Evolutionary conservation across 208 protist species (phyloP), one percentile per base, ranked within the genome.

Genomic region (Porcisia hertigi): DNA sequence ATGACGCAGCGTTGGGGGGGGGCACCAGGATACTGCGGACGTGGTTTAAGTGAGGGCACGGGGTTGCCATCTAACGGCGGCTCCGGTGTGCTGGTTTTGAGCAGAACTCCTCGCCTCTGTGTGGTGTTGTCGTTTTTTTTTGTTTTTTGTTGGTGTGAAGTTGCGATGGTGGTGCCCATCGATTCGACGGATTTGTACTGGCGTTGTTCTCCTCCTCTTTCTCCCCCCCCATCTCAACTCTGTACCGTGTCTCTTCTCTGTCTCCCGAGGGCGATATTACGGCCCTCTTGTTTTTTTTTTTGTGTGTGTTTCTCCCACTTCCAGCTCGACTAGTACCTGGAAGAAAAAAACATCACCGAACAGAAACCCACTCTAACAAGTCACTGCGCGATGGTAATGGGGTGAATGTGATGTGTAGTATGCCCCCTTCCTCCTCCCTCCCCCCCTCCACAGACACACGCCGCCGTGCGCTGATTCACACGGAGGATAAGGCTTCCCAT

Each of bases 191-290:
- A 34, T 23, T 49, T 67, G 18, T 20, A 5, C 2, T 20, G 63
- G 34, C 23, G 41, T 49, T 36, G 41, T 3, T 55, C 4, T 67
- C 57, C 45, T 65, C 9, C 5, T 57, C 39, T 9, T 41, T 39
- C 45, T 43, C 69, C n/a, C 69, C 9, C 5, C 70, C 23, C 23
- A 64, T 69, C 49, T 43, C 25, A n/a, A 65, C 65, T 39, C 14
- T 71, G 30, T 63, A 49, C 65, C 63, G 45, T 45, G 9, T 78
- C 11, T 52, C 54, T 65, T 57, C 43, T 62, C 52, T 74, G 45
- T 53, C 52, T 41, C 34, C 16, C 7, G 58, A 34, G 41, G 25
- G 18, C 14, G 60, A 23, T 43, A 43, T 39, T 8, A 16, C 30
- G 0, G 23, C 49, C 8, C 18, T 55, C 20, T 36, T 58, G 4